Evolutionary conservation across 2,329 filamentous ascomycete genomes (phyloP).

Genomic region (Samsoniella hepiali): DNA sequence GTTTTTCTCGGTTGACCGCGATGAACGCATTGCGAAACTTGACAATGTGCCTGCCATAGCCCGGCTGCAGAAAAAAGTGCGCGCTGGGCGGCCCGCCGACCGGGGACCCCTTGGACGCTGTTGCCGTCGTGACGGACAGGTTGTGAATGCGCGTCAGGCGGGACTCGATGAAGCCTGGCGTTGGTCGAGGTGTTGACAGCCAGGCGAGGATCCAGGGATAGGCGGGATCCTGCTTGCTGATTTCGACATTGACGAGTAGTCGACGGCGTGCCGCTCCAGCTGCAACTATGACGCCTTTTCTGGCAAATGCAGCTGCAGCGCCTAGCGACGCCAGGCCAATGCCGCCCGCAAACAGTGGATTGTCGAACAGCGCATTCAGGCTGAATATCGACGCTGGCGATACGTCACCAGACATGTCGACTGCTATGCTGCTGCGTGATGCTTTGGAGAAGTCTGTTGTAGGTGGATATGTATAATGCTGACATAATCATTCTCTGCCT

Average conservation of each 20-base stretch:
- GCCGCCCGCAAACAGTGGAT: conserved; percentile 66
- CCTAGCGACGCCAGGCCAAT: conserved; percentile 90
- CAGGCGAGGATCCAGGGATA: conserved; percentile 94
- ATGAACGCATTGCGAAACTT: conserved; percentile 87
- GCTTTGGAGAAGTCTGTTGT: neutral
- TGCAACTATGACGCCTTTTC: conserved; percentile 69
- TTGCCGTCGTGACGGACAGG: conserved; percentile 56
- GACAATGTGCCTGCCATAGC: conserved; percentile 83
- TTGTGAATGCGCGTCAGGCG: conserved; percentile 59
- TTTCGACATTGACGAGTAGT: conserved; percentile 92
- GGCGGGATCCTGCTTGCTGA: conserved; percentile 87
- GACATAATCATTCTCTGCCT: neutral
- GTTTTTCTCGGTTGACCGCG: conserved; percentile 80
- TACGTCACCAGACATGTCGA: conserved; percentile 32
- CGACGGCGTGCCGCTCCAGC: conserved; percentile 75
- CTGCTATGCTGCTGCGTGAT: neutral
- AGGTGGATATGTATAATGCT: neutral
- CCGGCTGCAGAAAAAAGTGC: conserved; percentile 84
- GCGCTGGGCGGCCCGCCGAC: conserved; percentile 67
- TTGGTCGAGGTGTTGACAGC: conserved; percentile 78
- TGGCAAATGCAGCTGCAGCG: conserved; percentile 74
- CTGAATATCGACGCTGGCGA: conserved; percentile 38
- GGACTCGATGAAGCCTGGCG: conserved; percentile 56
- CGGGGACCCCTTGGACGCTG: conserved; percentile 57
- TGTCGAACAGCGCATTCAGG: conserved; percentile 59